Evolutionary conservation across 305 asterid genomes (phyloP).

Genomic region (Caryopteris hybrid): DNA sequence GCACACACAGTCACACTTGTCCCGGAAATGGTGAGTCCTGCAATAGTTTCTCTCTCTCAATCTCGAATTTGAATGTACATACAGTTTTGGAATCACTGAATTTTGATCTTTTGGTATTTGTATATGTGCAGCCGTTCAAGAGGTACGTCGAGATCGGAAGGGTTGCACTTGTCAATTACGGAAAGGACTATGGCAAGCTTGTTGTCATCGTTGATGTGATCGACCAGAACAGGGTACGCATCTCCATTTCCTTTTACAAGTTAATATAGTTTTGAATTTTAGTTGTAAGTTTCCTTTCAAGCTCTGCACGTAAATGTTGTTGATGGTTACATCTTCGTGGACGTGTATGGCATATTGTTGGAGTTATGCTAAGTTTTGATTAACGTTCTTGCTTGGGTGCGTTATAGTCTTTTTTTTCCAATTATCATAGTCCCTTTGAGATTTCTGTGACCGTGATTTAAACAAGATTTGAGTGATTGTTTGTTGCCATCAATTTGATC

Average conservation of each 20-base stretch:
- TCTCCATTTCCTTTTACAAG: neutral
- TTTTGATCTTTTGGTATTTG: slow-evolving; percentile 8
- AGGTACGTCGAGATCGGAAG: slow-evolving; percentile 97
- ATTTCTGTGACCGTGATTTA: neutral
- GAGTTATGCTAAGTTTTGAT: neutral
- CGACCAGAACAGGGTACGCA: slow-evolving; percentile 80
- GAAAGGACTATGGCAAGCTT: slow-evolving; percentile 84
- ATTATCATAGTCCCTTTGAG: neutral
- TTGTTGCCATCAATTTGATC: neutral
- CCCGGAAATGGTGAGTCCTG: neutral
- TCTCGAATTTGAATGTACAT: neutral
- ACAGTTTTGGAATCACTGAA: neutral
- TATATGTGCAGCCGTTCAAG: slow-evolving; percentile 77
- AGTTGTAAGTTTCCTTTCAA: neutral
- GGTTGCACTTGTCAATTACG: slow-evolving; percentile 90
- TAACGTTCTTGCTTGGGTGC: neutral
- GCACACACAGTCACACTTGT: slow-evolving; percentile 14
- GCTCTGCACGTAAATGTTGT: neutral
- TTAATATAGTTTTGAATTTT: neutral
- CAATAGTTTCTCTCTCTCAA: neutral
- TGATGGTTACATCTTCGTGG: neutral
- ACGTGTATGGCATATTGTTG: neutral
- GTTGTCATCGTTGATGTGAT: slow-evolving; percentile 94
- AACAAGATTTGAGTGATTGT: neutral
- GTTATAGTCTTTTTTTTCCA: neutral